Evolutionary conservation across 169 alveolate species (phyloP), one percentile per base, ranked within the genome.

Genomic region (Plasmodium coatneyi): DNA sequence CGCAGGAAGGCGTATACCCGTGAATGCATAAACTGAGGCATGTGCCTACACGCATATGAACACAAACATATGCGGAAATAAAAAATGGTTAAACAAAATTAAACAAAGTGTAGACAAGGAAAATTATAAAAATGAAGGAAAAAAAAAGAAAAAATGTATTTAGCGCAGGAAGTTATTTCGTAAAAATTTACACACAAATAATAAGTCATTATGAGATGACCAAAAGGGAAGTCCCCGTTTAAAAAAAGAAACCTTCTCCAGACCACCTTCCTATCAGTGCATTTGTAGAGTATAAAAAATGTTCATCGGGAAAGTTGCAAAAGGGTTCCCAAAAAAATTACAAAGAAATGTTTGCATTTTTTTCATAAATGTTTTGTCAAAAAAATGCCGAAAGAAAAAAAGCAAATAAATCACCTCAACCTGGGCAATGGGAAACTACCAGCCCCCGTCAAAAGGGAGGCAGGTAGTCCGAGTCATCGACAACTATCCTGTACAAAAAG

Each of bases 401-500:
- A 56, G 3, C 1, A 66, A 66, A 19, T 5, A 66, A 22, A 66
- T 3, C 36, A 66, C 3, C 22, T 49, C 60, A 49, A 49, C 7
- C 60, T 49, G 60, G 60, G 22, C 1, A 49, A 16, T 49, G 60
- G 60, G 3, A 19, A 66, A 25, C n/a, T 66, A 0, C n/a, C 76
- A 66, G 36, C 76, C 30, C 76, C 6, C n/a, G 22, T 76, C 66
- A 84, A 41, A 84, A 46, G 19, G 92, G 92, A 74, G 92, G 92
- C 3, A 84, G 43, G 39, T 84, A 96, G 78, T 93, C 95, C 46
- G 96, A 93, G 84, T 96, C 97, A 74, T 96, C 97, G 10, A 95
- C 97, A 66, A 96, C 97, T 32, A 96, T 95, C 89, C 93, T 95
- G 92, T 95, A 96, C 91, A 95, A 71, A 9, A 92, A 84, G 70